Percentiles rank a stretch among this genome's conserved stretches.
Evolutionary conservation across 2,329 filamentous ascomycete species (phyloP).

Genomic region (Xenosphaeropsis pyriputrescens): DNA sequence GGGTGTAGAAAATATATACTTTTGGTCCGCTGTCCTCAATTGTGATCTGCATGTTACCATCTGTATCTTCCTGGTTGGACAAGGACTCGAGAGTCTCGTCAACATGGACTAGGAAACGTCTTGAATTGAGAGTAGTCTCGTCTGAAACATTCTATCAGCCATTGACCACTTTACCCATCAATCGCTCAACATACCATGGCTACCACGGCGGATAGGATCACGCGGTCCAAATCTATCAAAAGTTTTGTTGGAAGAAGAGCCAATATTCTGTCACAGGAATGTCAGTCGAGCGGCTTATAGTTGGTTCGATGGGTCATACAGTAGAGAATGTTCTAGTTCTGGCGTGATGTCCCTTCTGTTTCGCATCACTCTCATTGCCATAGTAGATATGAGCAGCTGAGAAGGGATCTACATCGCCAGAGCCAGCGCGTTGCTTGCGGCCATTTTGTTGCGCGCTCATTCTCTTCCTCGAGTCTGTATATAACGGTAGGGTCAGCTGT

Average conservation of each 20-base stretch:
- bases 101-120: conserved; percentile 77
- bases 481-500: too few species aligned
- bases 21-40: conserved; percentile 94
- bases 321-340: conserved; percentile 17
- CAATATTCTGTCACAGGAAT: conserved; percentile 8
- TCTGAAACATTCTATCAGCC: conserved; percentile 34
- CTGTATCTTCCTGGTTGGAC: conserved; percentile 77
- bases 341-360: conserved; percentile 10
- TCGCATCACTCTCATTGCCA: conserved; percentile 7
- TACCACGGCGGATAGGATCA: conserved; percentile 14
- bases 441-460: too few species aligned
- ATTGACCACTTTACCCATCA: neutral
- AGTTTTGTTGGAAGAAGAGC: conserved; percentile 4
- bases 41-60: conserved; percentile 91
- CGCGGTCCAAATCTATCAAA: conserved; percentile 8
- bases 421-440: conserved; percentile 5
- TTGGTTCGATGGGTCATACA: conserved; percentile 5
- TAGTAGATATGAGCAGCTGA: conserved; percentile 17
- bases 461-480: too few species aligned
- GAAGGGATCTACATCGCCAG: conserved; percentile 15
- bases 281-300: too few species aligned
- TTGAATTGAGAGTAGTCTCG: conserved; percentile 52
- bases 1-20: conserved; percentile 26
- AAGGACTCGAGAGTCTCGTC: conserved; percentile 69
- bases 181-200: conserved; percentile 13